A percentile compares a stretch with the other conserved stretches of the same genome.
These are phyloP conservation scores for Gaeumannomyces sp. DNA, from an alignment of 2,329 filamentous ascomycete genomes.

Conservation along the genomic window DNA sequence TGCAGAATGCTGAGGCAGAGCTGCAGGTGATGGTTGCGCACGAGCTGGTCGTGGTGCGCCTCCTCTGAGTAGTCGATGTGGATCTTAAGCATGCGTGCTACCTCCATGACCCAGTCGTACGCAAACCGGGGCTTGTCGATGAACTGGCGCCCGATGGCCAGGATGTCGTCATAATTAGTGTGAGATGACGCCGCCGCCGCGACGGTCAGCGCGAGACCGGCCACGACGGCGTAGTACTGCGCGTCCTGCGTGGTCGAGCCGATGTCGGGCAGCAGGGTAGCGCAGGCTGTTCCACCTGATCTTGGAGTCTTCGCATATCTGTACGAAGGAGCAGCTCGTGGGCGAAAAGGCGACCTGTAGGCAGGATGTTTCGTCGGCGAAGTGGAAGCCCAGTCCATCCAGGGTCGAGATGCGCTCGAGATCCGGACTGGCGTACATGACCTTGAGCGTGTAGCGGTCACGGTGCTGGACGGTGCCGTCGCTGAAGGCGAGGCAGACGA, in stretches of 20 bases:
- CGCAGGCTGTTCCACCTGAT: slow-evolving; percentile 52
- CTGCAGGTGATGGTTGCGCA: slow-evolving; percentile 67
- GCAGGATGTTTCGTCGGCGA: slow-evolving; percentile 47
- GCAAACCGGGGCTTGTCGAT: slow-evolving; percentile 42
- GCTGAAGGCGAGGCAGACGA: slow-evolving; percentile 66
- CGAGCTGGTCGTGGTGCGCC: slow-evolving; percentile 61
- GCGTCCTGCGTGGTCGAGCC: slow-evolving; percentile 40
- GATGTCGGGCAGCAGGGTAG: slow-evolving; percentile 42
- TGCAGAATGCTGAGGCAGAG: slow-evolving; percentile 74
- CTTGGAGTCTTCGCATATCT: slow-evolving; percentile 52
- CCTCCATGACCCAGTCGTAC: slow-evolving; percentile 56
- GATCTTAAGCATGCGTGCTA: slow-evolving; percentile 64
- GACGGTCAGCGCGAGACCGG: slow-evolving; percentile 50
- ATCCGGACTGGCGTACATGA: slow-evolving; percentile 59
- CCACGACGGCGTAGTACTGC: slow-evolving; percentile 52
- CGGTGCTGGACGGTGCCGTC: slow-evolving; percentile 79
- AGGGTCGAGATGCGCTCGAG: slow-evolving; percentile 61
- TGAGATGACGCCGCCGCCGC: slow-evolving; percentile 39
- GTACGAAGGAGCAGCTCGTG: slow-evolving; percentile 51
- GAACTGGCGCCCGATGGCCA: slow-evolving; percentile 58
- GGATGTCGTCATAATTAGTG: slow-evolving; percentile 61
- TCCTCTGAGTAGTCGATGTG: slow-evolving; percentile 80
- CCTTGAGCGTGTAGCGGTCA: slow-evolving; percentile 66
- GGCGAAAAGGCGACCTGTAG: slow-evolving; percentile 57
- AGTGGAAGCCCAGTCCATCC: slow-evolving; percentile 72